Base-by-base conservation (phyloP, 352 stramenopile species). In the Pelagophyceae sp. region DNA sequence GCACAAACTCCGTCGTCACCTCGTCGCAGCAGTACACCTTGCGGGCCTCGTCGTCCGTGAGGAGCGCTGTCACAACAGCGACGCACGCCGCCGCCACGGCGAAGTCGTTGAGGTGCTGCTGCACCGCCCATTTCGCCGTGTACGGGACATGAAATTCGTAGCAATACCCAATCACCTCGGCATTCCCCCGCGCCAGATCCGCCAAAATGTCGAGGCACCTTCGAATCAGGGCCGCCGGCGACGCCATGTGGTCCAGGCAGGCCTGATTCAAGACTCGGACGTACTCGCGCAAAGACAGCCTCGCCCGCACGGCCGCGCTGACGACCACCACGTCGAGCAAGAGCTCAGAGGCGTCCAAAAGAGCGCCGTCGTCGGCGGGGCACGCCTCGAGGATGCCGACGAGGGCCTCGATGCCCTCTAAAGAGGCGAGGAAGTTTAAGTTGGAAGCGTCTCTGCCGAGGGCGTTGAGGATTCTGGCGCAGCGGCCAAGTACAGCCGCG, bases 21-120 rank as follows among this genome's bases (percentile, higher is more conserved):
- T 78, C 38, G 54, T 85, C 71, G 67, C 67, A 74, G 31, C 61
- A 45, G 27, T 80, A 76, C 27, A 86, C 72, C 11, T 72, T 69
- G 29, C 83, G 82, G 45, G 75, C 72, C 32, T 86, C 78, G 63
- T 86, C 79, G 37, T 70, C n/a, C n/a, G 75, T 77, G 61, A 40
- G 65, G 11, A 85, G 50, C 65, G 80, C 78, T n/a, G n/a, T n/a
- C n/a, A n/a, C n/a, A n/a, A n/a, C n/a, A n/a, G n/a, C n/a, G n/a
- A n/a, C n/a, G n/a, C n/a, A n/a, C n/a, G n/a, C 61, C 79, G 20
- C 78, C 19, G 17, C 54, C 37, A 85, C 79, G 50, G 67, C 54
- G 38, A 67, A 74, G n/a, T 82, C 60, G 23, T 79, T n/a, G 38
- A 86, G 23, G 20, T 15, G 3, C 6, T 27, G 0, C 19, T 75